Base-by-base conservation (phyloP, 352 stramenopile genomes). In the Paralagenidium karlingii region DNA sequence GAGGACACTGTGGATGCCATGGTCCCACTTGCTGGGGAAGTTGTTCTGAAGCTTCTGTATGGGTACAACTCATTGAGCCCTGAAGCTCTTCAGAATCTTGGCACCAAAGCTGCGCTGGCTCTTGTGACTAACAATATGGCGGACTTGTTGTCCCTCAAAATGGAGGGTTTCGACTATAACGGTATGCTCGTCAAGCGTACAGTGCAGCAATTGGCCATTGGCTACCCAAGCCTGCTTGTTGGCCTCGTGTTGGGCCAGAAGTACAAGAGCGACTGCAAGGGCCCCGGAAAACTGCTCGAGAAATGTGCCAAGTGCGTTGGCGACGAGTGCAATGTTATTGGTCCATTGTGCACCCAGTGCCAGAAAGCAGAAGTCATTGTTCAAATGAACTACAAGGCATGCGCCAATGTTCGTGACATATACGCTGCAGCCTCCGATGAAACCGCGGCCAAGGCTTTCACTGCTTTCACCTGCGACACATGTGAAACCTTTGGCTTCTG, bases 151-250 rank as follows among this genome's bases (percentile, higher is more conserved):
- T 44, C 55, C 24, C 34, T 87, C 25, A 55, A 68, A 8, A 50
- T 84, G 38, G 48, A 53, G n/a, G 70, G 68, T 22, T 87, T 87
- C 30, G 69, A 60, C 19, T 84, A 82, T 51, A 87, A 87, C 50
- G 74, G 74, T 0, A 30, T 87, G 10, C 83, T 87, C 42, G 70
- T 55, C 22, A 58, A 51, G 31, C 74, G 67, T 36, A 60, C 57
- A 20, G 60, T 80, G 18, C 56, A 54, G 19, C 53, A 87, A 36
- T 87, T 65, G 67, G 70, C 74, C 0, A 48, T 84, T 5, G 74
- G 74, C 31, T 84, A 82, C 51, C 74, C 69, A 40, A 84, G 69
- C 47, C 38, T 87, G 33, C 45, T 87, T 8, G 69, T 68, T 0
- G 74, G 74, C 0, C 43, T 87, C 20, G 53, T 56, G 0, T 51